Base-by-base conservation (phyloP, 768 basidiomycete genomes). In the Kwoniella pini region DNA sequence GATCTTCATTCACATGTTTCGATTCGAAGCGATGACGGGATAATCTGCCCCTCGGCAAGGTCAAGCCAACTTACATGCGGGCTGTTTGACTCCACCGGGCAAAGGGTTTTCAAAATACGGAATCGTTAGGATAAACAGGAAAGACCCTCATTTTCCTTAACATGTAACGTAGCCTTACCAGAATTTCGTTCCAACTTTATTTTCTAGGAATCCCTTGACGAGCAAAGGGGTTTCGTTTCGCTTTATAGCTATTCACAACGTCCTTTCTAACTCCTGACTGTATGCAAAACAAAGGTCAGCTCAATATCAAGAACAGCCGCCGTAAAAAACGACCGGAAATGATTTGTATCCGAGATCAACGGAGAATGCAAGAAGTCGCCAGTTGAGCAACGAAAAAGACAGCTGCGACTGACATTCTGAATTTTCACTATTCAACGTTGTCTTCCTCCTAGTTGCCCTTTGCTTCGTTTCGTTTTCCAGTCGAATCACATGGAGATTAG, bases 141-240 rank as follows among this genome's bases (percentile, higher is more conserved):
- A 36, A 36, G 7, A 36, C 33, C 33, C 33, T 36, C 33, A 7
- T 50, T 19, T 33, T n/a, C 27, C 48, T 28, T 31, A n/a, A 50
- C 5, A 19, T 30, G 27, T 50, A 50, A 50, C 48, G 48, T 50
- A 50, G 48, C 48, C 48, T 50, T 50, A 50, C 48, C 48, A 50
- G 17, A 17, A 9, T 31, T 33, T 50, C 48, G 48, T 50, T 21
- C 31, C 48, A 30, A 50, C 27, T 24, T 50, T 50, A 31, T 31
- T 50, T 31, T 28, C 26, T 26, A 48, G 30, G 5, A 11, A 13
- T 9, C 15, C 27, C 12, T 36, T 50, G 30, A 17, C 19, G 19
- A 42, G 6, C 40, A 36, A 15, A 43, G n/a, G 19, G 40, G 22
- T 7, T 46, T 12, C 45, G 26, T 27, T 13, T 22, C 48, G 15